Conservation (phyloP, 192 early-diverging fungal species). For the Diversispora eburnea region DNA sequence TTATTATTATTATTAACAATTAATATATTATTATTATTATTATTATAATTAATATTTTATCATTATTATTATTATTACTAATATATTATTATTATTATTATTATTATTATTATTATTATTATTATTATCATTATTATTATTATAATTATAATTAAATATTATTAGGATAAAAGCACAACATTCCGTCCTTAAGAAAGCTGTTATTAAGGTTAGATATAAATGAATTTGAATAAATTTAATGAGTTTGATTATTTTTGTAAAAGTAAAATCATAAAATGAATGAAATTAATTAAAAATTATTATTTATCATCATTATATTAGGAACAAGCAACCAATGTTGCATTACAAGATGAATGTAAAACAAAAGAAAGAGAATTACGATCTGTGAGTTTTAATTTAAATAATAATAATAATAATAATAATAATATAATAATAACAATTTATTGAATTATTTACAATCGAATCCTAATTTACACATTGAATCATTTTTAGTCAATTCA, state of each 20-base stretch:
- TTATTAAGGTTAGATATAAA: conserved; percentile 44
- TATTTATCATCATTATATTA: conserved; percentile 17
- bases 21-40: too few relatives aligned
- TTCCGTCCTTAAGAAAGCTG: conserved; percentile 54
- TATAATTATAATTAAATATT: neutral
- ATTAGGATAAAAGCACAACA: conserved; percentile 58
- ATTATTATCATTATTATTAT: neutral
- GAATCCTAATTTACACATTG: neutral
- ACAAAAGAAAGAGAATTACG: conserved; percentile 57
- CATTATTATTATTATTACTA: too few relatives aligned
- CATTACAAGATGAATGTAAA: conserved; percentile 49
- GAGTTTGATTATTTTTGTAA: neutral
- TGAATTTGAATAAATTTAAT: neutral
- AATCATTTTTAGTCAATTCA: conserved; percentile 35
- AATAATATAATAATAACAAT: neutral
- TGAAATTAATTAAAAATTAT: neutral
- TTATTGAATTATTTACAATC: neutral
- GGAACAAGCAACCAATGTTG: conserved; percentile 53
- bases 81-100: too few relatives aligned
- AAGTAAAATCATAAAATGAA: neutral
- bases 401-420: too few relatives aligned
- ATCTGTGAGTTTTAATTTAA: conserved; percentile 42
- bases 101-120: neutral
- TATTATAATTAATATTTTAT: too few relatives aligned
- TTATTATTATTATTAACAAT: too few relatives aligned